Conservation (phyloP, 2,329 filamentous ascomycete genomes). For the Huntiella moniliformis region DNA sequence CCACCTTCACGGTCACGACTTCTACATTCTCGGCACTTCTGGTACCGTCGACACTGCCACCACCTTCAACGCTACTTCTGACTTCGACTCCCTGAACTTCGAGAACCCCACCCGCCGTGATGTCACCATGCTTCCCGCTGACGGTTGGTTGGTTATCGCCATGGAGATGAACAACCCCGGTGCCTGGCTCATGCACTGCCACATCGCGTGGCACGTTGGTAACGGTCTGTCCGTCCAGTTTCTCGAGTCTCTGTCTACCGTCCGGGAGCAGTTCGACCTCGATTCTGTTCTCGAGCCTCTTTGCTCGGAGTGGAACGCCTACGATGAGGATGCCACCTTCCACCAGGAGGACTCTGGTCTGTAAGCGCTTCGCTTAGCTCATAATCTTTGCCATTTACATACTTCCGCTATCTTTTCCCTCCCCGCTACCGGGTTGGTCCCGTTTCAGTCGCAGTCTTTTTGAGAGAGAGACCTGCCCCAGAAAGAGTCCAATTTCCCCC, state of each 20-base stretch:
- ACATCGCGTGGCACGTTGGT: no score
- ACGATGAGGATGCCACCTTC: conserved; percentile 11
- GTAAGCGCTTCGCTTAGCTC: conserved; percentile 3
- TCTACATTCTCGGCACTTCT: no score
- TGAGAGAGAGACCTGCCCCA: conserved; percentile 5
- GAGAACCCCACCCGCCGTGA: conserved; percentile 35
- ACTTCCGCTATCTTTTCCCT: no score
- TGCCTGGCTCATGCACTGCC: no score
- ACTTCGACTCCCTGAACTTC: no score
- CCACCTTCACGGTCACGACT: no score
- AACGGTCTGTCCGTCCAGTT: conserved; percentile 35
- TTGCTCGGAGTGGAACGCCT: conserved; percentile 12
- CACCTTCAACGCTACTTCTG: no score
- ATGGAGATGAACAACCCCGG: conserved; percentile 31
- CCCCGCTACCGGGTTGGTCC: no score
- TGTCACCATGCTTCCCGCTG: conserved; percentile 26
- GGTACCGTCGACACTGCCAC: no score
- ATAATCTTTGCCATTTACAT: not conserved
- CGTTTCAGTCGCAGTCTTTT: not conserved
- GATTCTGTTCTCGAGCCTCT: conserved; percentile 8
- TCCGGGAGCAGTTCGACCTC: conserved; percentile 11
- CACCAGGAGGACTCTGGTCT: conserved; percentile 13
- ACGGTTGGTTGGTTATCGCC: conserved; percentile 29
- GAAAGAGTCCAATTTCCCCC: not conserved
- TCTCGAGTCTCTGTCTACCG: conserved; percentile 17